A percentile compares a stretch with the other conserved stretches of the same genome.
These are phyloP conservation scores for Panaeolus cyanescens DNA, from an alignment of 768 basidiomycete genomes.

Conservation along the genomic window DNA sequence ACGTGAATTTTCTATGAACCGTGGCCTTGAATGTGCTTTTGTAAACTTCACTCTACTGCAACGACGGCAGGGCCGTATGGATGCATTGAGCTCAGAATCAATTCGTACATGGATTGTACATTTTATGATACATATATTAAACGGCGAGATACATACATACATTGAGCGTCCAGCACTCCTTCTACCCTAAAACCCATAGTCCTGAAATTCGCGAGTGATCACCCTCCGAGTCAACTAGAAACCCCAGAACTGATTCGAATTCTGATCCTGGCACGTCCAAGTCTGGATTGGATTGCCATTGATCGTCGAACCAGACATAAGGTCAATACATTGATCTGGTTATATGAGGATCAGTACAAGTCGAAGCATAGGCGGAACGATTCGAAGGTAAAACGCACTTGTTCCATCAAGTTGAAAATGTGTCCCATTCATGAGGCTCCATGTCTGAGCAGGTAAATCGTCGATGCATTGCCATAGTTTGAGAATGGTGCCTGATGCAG, in stretches of 20 bases:
- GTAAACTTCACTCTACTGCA: too few species aligned
- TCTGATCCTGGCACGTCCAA: slow-evolving; percentile 18
- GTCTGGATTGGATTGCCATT: slow-evolving; percentile 24
- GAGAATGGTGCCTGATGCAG: slow-evolving; percentile 18
- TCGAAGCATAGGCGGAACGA: too few species aligned
- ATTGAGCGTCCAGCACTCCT: background rate
- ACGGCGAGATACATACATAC: too few species aligned
- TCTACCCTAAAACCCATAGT: too few species aligned
- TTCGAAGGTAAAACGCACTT: background rate
- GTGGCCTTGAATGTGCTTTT: too few species aligned
- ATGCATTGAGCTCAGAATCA: too few species aligned
- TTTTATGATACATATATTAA: too few species aligned
- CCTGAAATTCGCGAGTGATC: too few species aligned
- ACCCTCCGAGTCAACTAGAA: background rate
- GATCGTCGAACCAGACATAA: slow-evolving; percentile 13
- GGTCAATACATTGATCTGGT: slow-evolving; percentile 24
- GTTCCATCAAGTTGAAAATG: slow-evolving; percentile 12
- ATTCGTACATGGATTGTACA: too few species aligned
- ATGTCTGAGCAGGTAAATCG: slow-evolving; percentile 18
- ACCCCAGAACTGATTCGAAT: slow-evolving; percentile 13
- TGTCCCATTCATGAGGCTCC: slow-evolving; percentile 18
- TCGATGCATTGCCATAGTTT: slow-evolving; percentile 21
- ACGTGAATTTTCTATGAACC: too few species aligned
- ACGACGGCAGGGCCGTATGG: too few species aligned
- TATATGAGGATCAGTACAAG: background rate